These are phyloP conservation scores for Leucocoprinus sp. DNA, from an alignment of 768 basidiomycete species.

Conservation along the genomic window DNA sequence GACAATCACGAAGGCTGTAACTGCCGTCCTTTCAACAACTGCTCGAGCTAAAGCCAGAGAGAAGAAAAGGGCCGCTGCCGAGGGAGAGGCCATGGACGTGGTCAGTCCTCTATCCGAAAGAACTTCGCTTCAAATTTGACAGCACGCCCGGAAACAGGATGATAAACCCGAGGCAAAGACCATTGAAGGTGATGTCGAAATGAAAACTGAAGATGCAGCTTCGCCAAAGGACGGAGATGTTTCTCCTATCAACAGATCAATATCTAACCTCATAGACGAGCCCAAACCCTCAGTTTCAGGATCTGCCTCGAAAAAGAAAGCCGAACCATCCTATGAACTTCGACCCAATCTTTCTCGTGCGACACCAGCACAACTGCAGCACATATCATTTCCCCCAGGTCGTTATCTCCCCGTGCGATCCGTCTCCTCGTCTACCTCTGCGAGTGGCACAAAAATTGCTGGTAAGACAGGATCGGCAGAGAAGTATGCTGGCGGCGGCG, in stretches of 20 bases:
- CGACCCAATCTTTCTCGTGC: conserved; percentile 88
- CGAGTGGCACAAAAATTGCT: conserved; percentile 22
- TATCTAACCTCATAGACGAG: conserved; percentile 40
- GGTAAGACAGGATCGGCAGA: conserved; percentile 33
- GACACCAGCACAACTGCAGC: conserved; percentile 79
- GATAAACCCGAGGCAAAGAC: conserved; percentile 24
- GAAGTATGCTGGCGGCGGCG: conserved; percentile 72
- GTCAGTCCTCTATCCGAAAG: conserved; percentile 36
- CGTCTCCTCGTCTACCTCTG: conserved; percentile 39
- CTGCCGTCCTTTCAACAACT: conserved; percentile 94
- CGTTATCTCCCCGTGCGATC: conserved; percentile 88
- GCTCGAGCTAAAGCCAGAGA: conserved; percentile 95
- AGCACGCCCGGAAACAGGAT: conserved; percentile 21
- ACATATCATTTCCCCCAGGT: conserved; percentile 71
- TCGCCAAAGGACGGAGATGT: conserved; percentile 45
- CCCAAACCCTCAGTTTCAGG: conserved; percentile 26
- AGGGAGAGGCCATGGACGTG: conserved; percentile 75
- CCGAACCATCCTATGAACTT: conserved; percentile 69
- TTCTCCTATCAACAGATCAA: conserved; percentile 47
- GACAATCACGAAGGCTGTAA: conserved; percentile 82
- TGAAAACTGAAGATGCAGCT: conserved; percentile 54
- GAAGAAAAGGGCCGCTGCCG: conserved; percentile 82
- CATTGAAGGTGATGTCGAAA: conserved; percentile 59
- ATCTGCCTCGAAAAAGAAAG: conserved; percentile 45
- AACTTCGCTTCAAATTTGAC: neutral